A percentile compares a stretch with the other conserved stretches of the same genome.
phyloP scores from a whole-genome alignment of 2,329 filamentous ascomycete genomes.

The Botryotinia narcissicola region DNA sequence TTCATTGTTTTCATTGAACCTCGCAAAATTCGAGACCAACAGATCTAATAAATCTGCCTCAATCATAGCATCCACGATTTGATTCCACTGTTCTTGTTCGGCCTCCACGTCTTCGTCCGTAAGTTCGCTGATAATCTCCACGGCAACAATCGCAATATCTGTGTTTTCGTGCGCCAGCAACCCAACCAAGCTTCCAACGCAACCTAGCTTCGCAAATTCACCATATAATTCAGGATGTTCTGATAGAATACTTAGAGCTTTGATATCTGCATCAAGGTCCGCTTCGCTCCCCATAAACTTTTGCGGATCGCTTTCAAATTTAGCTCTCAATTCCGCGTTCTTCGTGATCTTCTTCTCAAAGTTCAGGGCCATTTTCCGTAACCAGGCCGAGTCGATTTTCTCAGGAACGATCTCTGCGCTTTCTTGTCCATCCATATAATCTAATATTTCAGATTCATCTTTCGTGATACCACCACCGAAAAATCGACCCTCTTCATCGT shows the following conservation, averaged over 20 bases:
- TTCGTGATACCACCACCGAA: conserved; percentile 88
- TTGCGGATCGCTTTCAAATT: conserved; percentile 74
- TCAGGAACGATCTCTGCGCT: conserved; percentile 51
- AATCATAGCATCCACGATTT: conserved; percentile 64
- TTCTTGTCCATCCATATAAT: conserved; percentile 77
- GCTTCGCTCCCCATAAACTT: conserved; percentile 86
- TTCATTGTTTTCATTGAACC: conserved; percentile 73
- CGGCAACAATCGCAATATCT: conserved; percentile 87
- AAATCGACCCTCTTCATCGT: conserved; percentile 92
- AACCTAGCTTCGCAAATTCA: conserved; percentile 75
- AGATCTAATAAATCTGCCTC: conserved; percentile 72
- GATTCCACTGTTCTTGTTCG: conserved; percentile 76
- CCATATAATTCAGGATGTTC: conserved; percentile 82
- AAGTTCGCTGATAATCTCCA: conserved; percentile 86
- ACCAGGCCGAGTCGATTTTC: conserved; percentile 79
- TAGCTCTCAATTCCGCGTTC: conserved; percentile 85
- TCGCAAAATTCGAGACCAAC: conserved; percentile 71
- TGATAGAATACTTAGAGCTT: conserved; percentile 77
- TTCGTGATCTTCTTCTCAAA: conserved; percentile 90
- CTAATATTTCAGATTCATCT: conserved; percentile 77
- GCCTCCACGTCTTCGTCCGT: conserved; percentile 90
- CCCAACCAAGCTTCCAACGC: conserved; percentile 70
- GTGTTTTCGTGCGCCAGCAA: conserved; percentile 93
- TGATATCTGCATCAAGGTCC: conserved; percentile 85
- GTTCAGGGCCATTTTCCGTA: conserved; percentile 74